Base-by-base conservation (phyloP, 441 rosid species). In the Gossypium laxum region DNA sequence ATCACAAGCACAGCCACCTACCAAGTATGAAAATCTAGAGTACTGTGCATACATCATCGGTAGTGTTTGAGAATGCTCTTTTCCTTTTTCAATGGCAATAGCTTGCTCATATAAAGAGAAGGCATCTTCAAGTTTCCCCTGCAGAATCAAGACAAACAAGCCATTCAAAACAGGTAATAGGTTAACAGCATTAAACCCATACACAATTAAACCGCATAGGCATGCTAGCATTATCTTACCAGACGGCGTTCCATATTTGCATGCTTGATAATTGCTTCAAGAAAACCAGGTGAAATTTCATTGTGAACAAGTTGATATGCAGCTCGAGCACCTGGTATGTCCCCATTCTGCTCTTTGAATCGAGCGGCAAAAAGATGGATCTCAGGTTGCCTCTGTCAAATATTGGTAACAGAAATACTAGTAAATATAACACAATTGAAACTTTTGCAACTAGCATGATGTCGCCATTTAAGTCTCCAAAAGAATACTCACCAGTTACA, bases 191-290 rank as follows among this genome's bases (percentile, higher is more conserved):
- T 50, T n/a, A 10, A 50, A 55, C 11, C 30, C 45, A 62, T 32
- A 32, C 38, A 32, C 38, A 59, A 18, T 67, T 60, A 55, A 67
- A 63, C 52, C 68, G 58, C 11, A 61, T 45, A 12, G 51, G 72
- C 64, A 32, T 41, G 57, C 58, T 57, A 57, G 47, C 57, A 69
- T 30, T 77, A 72, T 45, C 90, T 70, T 85, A 92, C 99, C 84
- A 83, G 83, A 45, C 98, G 85, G 19, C 22, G 78, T 77, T 94
- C 99, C 99, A 94, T 91, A 82, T 94, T 87, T 3, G 98, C 97
- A 80, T 94, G 99, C 81, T 91, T 92, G 28, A 86, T 81, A 75
- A 92, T 89, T 61, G 98, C 99, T 82, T 94, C 99, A 70, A 94
- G 81, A 73, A 94, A 91, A 66, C 96, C 99, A 28, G 98, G 98